These are phyloP conservation scores for Fusarium nygamai DNA, from an alignment of 2,329 filamentous ascomycete species.

Conservation along the genomic window DNA sequence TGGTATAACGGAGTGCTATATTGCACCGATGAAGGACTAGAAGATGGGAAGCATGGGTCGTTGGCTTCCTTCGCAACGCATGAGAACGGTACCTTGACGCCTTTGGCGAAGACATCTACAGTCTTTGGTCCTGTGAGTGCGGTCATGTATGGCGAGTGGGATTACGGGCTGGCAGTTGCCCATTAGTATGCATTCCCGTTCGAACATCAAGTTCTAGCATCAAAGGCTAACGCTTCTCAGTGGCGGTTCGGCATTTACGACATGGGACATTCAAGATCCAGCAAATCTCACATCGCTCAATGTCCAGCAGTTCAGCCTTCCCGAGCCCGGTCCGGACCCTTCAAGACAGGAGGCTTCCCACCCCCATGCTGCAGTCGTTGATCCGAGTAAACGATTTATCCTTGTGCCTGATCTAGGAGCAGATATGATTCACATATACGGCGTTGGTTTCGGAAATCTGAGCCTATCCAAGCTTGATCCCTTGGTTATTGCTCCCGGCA, in stretches of 20 bases:
- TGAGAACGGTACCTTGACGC: slow-evolving; percentile 51
- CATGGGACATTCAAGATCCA: slow-evolving; percentile 56
- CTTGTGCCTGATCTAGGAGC: slow-evolving; percentile 73
- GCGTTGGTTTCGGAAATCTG: slow-evolving; percentile 55
- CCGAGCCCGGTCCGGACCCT: slow-evolving; percentile 50
- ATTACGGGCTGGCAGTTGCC: slow-evolving; percentile 54
- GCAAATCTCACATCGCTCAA: slow-evolving; percentile 49
- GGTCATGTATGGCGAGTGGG: slow-evolving; percentile 54
- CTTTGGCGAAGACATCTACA: slow-evolving; percentile 49
- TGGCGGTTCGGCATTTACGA: slow-evolving; percentile 54
- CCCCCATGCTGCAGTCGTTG: slow-evolving; percentile 72
- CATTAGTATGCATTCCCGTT: slow-evolving; percentile 54
- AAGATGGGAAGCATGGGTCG: slow-evolving; percentile 55
- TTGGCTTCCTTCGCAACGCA: slow-evolving; percentile 55
- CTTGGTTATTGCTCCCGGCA: slow-evolving; percentile 59
- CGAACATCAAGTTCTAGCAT: background rate
- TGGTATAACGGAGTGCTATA: slow-evolving; percentile 60
- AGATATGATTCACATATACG: slow-evolving; percentile 68
- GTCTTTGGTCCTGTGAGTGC: slow-evolving; percentile 56
- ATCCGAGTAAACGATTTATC: slow-evolving; percentile 71
- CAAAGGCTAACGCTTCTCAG: slow-evolving; percentile 42
- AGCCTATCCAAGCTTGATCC: slow-evolving; percentile 54
- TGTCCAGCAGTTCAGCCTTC: slow-evolving; percentile 53
- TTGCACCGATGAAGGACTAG: slow-evolving; percentile 68
- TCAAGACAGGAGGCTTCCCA: slow-evolving; percentile 67